Evolutionary conservation across 139 green algal genomes (phyloP), one percentile per base, ranked within the genome.

Genomic region (Micromonas pusilla): DNA sequence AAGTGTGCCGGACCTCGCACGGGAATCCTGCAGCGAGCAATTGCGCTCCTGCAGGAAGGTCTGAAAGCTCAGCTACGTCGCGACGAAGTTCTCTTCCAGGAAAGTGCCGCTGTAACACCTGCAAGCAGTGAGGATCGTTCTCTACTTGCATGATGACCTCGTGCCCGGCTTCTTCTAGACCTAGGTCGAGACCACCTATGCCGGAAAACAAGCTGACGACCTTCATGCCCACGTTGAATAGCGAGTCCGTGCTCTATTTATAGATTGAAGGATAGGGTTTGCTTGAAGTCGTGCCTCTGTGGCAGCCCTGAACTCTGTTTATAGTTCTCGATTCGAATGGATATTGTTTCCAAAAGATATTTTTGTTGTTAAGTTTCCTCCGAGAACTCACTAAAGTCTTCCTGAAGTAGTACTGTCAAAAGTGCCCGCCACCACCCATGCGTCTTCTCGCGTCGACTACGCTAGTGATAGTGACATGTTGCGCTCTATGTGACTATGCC

Each of bases 71-170:
- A 65, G 54, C 54, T 3, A 65, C 54, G 54, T 65, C 54, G 23
- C 54, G 1, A 1, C 54, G 54, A 65, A 65, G n/a, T 25, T 65
- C 54, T 65, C 54, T n/a, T 65, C 54, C 54, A 3, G 54, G 54
- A 3, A 65, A 65, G 2, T 65, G 54, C 23, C 54, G 54, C 54
- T 65, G 54, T 65, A 65, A 65, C 54, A 31, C 54, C 20, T 16
- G 52, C 16, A 62, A 16, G 16, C 16, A 62, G 20, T 16, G 20
- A 62, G 20, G 52, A n/a, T 53, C 30, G 68, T 9, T n/a, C 30
- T 76, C 31, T 16, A 78, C 38, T 31, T 68, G 45, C 39, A 68
- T 66, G 39, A 52, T 38, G 23, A 78, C 34, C 21, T 67, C 72
- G n/a, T 68, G 39, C 16, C 45, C 72, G 9, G 72, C 72, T 9